Evolutionary conservation across 2,329 filamentous ascomycete species (phyloP).

Genomic region (Pseudogymnoascus sp.): DNA sequence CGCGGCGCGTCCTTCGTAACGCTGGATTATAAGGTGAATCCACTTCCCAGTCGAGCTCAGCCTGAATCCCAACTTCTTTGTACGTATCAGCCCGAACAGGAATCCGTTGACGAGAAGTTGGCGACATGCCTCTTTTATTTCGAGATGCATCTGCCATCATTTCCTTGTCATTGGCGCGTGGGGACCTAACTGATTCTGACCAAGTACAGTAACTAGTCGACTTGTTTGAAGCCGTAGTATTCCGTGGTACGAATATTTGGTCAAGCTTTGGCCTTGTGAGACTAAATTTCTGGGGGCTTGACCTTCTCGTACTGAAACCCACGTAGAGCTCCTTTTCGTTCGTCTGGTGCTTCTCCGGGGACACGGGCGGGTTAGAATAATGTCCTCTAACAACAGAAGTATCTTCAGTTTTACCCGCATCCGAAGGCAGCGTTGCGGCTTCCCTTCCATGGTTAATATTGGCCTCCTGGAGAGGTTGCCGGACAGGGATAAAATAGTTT

Average conservation of each 20-base stretch:
- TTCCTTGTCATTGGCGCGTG: background rate
- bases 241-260: background rate
- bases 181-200: background rate
- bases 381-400: background rate
- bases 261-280: background rate
- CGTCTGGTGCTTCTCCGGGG: background rate
- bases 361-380: background rate
- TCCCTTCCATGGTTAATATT: background rate
- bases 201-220: background rate
- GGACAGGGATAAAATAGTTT: background rate
- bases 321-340: background rate
- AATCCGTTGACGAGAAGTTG: background rate
- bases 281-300: background rate
- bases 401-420: background rate
- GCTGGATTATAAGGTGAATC: background rate
- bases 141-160: background rate
- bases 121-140: background rate
- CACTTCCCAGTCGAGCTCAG: background rate
- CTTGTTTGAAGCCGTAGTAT: background rate
- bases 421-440: background rate
- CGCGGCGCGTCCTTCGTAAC: background rate
- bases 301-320: background rate
- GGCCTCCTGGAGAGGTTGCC: background rate
- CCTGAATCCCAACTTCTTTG: background rate
- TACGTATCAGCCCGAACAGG: background rate